These are phyloP conservation scores for Clathrus columnatus DNA, from an alignment of 768 basidiomycete species.

Conservation along the genomic window DNA sequence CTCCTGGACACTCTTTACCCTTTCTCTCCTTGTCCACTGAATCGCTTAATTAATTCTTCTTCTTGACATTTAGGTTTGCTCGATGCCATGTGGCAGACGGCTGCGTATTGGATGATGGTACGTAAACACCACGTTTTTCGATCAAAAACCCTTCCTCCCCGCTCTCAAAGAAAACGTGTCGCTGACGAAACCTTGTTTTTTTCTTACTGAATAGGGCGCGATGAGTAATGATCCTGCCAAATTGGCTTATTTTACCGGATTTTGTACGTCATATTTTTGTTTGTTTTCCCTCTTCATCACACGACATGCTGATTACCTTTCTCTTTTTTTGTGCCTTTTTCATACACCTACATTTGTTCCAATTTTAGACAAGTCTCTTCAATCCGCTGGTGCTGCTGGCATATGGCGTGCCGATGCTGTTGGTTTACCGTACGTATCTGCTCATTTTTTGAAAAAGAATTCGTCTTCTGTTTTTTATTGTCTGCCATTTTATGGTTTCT, in stretches of 20 bases:
- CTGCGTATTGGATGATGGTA: slow-evolving; percentile 67
- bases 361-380: slow-evolving; percentile 55
- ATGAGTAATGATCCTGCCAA: slow-evolving; percentile 79
- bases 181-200: too few relatives aligned
- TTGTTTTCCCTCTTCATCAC: background rate
- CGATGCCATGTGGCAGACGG: slow-evolving; percentile 82
- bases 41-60: background rate
- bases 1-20: too few relatives aligned
- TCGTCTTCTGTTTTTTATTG: too few relatives aligned
- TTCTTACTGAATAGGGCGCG: slow-evolving; percentile 35
- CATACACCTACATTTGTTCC: background rate
- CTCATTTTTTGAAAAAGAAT: too few relatives aligned
- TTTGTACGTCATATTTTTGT: slow-evolving; percentile 46
- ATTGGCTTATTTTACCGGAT: slow-evolving; percentile 72
- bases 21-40: background rate
- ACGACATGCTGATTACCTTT: too few relatives aligned
- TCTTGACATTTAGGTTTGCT: slow-evolving; percentile 69
- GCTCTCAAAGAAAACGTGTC: background rate
- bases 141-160: background rate
- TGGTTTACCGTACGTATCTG: slow-evolving; percentile 46
- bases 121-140: background rate
- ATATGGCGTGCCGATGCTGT: slow-evolving; percentile 65
- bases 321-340: background rate
- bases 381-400: slow-evolving; percentile 69
- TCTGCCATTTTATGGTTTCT: too few relatives aligned